Conservation (phyloP, 768 basidiomycete species). For the Mycena galopus region DNA sequence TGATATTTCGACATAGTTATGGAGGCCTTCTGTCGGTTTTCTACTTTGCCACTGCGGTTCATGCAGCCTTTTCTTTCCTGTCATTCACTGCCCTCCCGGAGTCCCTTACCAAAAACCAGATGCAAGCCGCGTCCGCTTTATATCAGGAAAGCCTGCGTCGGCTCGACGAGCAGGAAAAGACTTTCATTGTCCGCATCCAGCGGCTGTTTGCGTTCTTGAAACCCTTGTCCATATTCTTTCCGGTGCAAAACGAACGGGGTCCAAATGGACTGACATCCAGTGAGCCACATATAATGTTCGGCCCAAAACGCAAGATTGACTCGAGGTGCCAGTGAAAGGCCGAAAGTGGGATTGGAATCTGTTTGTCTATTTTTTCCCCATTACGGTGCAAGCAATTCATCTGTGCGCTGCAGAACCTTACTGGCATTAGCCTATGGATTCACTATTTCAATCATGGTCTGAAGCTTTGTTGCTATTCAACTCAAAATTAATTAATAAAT, state of each 20-base stretch:
- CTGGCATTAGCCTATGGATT: slow-evolving; percentile 57
- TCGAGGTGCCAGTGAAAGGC: slow-evolving; percentile 43
- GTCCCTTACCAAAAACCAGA: slow-evolving; percentile 62
- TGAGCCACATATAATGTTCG: not conserved
- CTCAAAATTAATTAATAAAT: not conserved
- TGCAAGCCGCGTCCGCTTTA: slow-evolving; percentile 44
- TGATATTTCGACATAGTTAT: not conserved
- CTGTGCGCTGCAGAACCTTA: no score
- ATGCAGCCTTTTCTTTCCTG: slow-evolving; percentile 53
- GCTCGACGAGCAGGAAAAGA: slow-evolving; percentile 29
- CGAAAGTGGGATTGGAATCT: slow-evolving; percentile 64
- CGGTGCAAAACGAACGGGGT: slow-evolving; percentile 38
- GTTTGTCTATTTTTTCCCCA: no score
- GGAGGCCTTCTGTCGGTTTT: slow-evolving; percentile 64
- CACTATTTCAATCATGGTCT: slow-evolving; percentile 51
- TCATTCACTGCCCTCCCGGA: slow-evolving; percentile 69
- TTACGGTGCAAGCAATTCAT: no score
- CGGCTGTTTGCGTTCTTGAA: slow-evolving; percentile 63
- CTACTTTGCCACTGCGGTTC: slow-evolving; percentile 63
- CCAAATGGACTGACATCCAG: slow-evolving; percentile 17
- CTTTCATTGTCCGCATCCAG: slow-evolving; percentile 52
- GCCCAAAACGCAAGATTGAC: not conserved
- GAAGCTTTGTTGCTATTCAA: not conserved
- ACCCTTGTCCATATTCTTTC: slow-evolving; percentile 67
- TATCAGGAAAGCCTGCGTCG: slow-evolving; percentile 37